Evolutionary conservation across 2,329 filamentous ascomycete species (phyloP).

Genomic region (Trichoderma cornu-damae): DNA sequence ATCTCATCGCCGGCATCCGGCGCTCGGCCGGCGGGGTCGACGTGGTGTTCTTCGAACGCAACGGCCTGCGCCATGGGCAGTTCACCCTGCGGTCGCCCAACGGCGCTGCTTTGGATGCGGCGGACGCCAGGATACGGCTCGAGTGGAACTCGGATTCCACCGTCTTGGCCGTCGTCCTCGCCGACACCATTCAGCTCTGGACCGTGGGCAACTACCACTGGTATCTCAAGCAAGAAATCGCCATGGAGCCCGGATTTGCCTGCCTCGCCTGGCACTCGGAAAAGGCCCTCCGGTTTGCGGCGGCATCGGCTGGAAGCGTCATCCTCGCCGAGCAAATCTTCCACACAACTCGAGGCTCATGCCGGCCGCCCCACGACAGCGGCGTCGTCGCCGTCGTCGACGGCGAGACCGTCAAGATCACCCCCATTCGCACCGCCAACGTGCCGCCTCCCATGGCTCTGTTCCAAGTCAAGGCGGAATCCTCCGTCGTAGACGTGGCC

Average conservation of each 20-base stretch:
- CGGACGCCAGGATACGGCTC: conserved; percentile 52
- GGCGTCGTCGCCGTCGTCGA: conserved; percentile 82
- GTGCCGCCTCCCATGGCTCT: conserved; percentile 90
- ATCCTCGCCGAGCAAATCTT: conserved; percentile 64
- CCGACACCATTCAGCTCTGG: conserved; percentile 81
- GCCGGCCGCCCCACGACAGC: conserved; percentile 65
- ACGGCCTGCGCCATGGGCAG: conserved; percentile 92
- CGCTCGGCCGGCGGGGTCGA: conserved; percentile 63
- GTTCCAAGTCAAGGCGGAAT: conserved; percentile 61
- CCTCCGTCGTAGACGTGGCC: conserved; percentile 66
- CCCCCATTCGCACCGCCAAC: conserved; percentile 76
- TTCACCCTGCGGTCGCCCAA: conserved; percentile 71
- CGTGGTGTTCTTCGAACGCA: conserved; percentile 93
- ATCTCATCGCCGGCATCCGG: conserved; percentile 83
- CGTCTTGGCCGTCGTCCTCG: conserved; percentile 75
- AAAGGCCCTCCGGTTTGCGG: conserved; percentile 64
- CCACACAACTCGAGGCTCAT: conserved; percentile 62
- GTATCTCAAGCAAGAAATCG: conserved; percentile 89
- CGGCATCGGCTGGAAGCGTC: conserved; percentile 47
- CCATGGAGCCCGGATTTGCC: conserved; percentile 29
- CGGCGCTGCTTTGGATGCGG: conserved; percentile 49
- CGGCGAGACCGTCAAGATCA: conserved; percentile 72
- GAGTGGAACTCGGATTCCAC: conserved; percentile 91
- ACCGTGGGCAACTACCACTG: conserved; percentile 97
- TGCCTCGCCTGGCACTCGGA: conserved; percentile 77